Evolutionary conservation across 106 monocot species (phyloP).

Genomic region (Vanilla planifolia): DNA sequence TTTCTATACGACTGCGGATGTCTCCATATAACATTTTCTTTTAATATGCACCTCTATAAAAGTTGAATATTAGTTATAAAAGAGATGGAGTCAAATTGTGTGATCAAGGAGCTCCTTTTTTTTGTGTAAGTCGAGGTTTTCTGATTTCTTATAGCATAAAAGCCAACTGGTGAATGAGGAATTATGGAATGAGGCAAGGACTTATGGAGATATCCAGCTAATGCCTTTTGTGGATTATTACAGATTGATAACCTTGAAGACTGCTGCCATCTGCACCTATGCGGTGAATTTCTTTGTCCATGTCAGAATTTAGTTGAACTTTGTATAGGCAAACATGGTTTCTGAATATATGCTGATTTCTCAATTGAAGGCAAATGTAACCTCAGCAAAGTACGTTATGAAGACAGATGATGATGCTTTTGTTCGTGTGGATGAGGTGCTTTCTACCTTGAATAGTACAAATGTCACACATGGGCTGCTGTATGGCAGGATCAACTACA

Average conservation of each 20-base stretch:
- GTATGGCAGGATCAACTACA: slow-evolving; percentile 53
- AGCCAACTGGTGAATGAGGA: slow-evolving; percentile 89
- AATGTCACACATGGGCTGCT: slow-evolving; percentile 41
- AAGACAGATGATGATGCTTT: slow-evolving; percentile 56
- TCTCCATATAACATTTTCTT: no score
- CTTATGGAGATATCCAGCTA: slow-evolving; percentile 88
- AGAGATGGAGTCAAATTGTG: no score
- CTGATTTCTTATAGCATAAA: slow-evolving; percentile 57
- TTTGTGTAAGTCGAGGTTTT: neutral
- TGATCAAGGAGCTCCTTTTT: no score
- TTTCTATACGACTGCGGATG: no score
- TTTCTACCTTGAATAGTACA: slow-evolving; percentile 31
- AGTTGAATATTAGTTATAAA: no score
- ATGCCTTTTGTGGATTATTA: slow-evolving; percentile 98
- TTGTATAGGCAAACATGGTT: no score
- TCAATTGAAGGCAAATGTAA: slow-evolving; percentile 39
- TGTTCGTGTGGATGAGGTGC: slow-evolving; percentile 54
- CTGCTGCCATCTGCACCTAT: slow-evolving; percentile 84
- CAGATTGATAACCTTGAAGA: slow-evolving; percentile 81
- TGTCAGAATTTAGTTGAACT: no score
- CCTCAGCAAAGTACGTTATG: slow-evolving; percentile 55
- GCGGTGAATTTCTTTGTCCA: slow-evolving; percentile 43
- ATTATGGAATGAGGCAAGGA: slow-evolving; percentile 83
- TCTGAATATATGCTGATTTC: no score
- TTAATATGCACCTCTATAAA: no score